These are phyloP conservation scores for Erigeron canadensis DNA, from an alignment of 129 eudicot genomes.

Conservation along the genomic window DNA sequence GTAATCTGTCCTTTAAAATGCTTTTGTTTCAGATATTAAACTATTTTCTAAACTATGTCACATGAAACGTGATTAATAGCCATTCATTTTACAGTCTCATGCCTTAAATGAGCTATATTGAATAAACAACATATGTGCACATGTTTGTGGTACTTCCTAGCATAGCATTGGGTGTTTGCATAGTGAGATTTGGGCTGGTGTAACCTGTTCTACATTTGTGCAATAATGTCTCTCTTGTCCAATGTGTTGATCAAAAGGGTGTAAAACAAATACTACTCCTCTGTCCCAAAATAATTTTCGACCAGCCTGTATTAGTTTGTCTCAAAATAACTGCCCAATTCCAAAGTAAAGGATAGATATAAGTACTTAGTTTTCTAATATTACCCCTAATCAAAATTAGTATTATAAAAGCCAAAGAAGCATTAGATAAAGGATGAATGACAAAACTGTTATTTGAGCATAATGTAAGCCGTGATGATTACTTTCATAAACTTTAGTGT, in stretches of 20 bases:
- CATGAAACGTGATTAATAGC: neutral
- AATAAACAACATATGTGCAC: neutral
- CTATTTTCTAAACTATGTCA: too few species aligned
- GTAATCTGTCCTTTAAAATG: neutral
- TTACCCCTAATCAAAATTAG: too few species aligned
- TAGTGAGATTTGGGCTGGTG: neutral
- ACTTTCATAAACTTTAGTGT: too few species aligned
- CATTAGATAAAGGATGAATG: too few species aligned
- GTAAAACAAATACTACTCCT: neutral
- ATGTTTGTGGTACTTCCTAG: neutral
- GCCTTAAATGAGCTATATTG: neutral
- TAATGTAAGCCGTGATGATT: too few species aligned
- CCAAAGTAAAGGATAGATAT: too few species aligned
- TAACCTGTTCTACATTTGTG: neutral
- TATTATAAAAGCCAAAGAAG: too few species aligned
- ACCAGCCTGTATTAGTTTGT: too few species aligned
- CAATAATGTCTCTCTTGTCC: neutral
- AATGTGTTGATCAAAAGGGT: neutral
- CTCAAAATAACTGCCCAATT: too few species aligned
- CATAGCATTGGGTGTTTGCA: neutral
- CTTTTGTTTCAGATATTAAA: neutral
- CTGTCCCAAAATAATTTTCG: too few species aligned
- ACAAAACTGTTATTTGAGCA: too few species aligned
- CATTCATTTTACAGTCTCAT: neutral
- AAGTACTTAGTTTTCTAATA: too few species aligned